Evolutionary conservation across 495 filamentous ascomycete species (phyloP), one percentile per base, ranked within the genome.

Genomic region (Talaromyces nanjingensis): DNA sequence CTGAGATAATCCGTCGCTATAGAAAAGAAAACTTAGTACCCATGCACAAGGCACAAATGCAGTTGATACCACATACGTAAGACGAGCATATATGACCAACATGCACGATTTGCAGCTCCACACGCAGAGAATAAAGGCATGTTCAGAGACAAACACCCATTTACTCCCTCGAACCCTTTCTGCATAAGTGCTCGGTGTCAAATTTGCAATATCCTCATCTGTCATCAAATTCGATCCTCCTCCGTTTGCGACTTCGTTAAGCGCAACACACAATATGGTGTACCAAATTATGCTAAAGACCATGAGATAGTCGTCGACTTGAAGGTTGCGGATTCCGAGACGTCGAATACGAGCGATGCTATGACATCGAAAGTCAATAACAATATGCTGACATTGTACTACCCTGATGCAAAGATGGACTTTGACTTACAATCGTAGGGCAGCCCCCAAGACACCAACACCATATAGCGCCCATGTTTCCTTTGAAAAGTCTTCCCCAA

Each of bases 131-230:
- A 86, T 63, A 68, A 84, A 84, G 6, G 74, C 72, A 67, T 83
- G 76, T 60, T 85, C 83, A 14, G 81, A 82, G 31, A 84, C 78
- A 59, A 83, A 76, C 5, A 85, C 83, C 76, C 81, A 82, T 75
- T 86, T 86, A 53, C 80, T 83, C 16, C 83, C 83, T 34, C 65
- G 68, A 1, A 74, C 73, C 31, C 82, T 72, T 62, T 81, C 79
- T 14, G 69, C 70, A n/a, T 74, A 69, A n/a, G 68, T 74, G 6
- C 67, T 52, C 2, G 71, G 71, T 1, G 79, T 83, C 47, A 84
- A 65, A 8, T 68, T 66, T 3, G 56, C 57, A 0, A 69, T 71
- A 55, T 83, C 74, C 27, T 81, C 78, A 1, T 71, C 66, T 3
- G 69, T 71, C 74, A 83, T 79, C 57, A 86, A 64, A 70, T 86